phyloP scores from a whole-genome alignment of 1,139 yeast species.

The Geotrichum klebahnii region DNA sequence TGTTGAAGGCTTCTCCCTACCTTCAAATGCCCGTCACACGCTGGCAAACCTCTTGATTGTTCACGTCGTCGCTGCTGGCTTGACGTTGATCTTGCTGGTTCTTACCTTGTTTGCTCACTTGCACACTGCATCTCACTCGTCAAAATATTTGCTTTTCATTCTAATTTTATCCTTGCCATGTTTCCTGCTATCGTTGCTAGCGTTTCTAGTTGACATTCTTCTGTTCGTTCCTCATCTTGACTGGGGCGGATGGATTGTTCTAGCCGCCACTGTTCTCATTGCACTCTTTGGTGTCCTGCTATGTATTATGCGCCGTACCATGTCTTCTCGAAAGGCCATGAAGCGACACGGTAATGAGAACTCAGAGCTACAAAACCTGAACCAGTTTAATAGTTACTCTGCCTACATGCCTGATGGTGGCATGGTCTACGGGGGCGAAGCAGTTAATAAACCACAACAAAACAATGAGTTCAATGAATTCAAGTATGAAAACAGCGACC shows the following conservation, averaged over 20 bases:
- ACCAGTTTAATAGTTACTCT: constrained; percentile 20
- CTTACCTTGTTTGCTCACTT: constrained; percentile 42
- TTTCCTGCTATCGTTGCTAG: constrained; percentile 47
- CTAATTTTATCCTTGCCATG: constrained; percentile 47
- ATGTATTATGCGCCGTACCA: constrained; percentile 52
- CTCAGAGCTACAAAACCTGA: constrained; percentile 29
- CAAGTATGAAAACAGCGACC: constrained; percentile 25
- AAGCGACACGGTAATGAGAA: constrained; percentile 32
- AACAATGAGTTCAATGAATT: constrained; percentile 27
- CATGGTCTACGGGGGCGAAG: constrained; percentile 13
- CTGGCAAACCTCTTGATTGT: constrained; percentile 70
- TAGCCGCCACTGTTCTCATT: constrained; percentile 46
- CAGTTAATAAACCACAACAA: constrained; percentile 7
- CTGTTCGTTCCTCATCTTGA: constrained; percentile 51
- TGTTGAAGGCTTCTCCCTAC: constrained; percentile 47
- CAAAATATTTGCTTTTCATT: constrained; percentile 40
- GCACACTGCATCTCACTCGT: constrained; percentile 39
- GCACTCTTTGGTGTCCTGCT: constrained; percentile 43
- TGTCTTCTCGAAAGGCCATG: constrained; percentile 47
- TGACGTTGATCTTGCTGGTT: constrained; percentile 53
- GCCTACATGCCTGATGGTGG: constrained; percentile 18
- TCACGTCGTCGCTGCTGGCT: constrained; percentile 78
- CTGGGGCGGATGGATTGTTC: constrained; percentile 54
- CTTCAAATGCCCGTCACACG: constrained; percentile 56
- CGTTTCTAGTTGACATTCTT: constrained; percentile 53